phyloP scores from a whole-genome alignment of 2,329 filamentous ascomycete species.

The Tolypocladium tropicale region DNA sequence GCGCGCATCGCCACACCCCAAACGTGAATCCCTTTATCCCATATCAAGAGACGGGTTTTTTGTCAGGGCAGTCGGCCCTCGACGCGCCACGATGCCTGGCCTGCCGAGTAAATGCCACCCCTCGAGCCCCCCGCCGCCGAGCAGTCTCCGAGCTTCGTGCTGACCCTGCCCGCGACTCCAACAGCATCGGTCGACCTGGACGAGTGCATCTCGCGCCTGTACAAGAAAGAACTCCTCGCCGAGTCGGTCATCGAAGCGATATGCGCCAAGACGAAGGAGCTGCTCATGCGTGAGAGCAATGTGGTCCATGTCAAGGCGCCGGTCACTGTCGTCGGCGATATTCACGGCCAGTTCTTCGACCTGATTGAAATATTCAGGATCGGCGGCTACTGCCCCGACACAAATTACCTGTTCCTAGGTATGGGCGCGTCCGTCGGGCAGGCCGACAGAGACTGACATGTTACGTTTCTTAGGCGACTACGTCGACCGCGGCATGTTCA shows the following conservation, averaged over 20 bases:
- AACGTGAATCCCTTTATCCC: neutral
- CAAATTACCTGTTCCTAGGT: conserved; percentile 97
- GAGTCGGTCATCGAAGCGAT: conserved; percentile 98
- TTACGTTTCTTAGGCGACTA: conserved; percentile 64
- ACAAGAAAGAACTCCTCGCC: conserved; percentile 92
- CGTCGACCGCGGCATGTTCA: conserved; percentile 96
- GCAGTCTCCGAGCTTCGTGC: neutral
- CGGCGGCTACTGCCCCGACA: conserved; percentile 92
- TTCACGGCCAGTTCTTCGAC: conserved; percentile 98
- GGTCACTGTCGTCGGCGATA: conserved; percentile 95
- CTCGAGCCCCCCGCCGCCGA: neutral
- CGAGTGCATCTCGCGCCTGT: conserved; percentile 93
- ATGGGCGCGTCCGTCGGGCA: conserved; percentile 8
- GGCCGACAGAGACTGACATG: neutral
- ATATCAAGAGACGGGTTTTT: neutral
- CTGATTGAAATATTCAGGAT: conserved; percentile 99
- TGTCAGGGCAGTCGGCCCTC: neutral
- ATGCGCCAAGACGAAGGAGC: conserved; percentile 97
- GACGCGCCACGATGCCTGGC: conserved; percentile 4
- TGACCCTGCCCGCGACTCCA: conserved; percentile 1
- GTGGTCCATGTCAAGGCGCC: conserved; percentile 94
- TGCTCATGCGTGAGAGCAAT: conserved; percentile 99
- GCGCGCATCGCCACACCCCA: neutral
- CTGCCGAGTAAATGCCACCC: conserved; percentile 1
- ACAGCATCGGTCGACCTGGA: conserved; percentile 93